These are phyloP conservation scores for Globisporangium emineosum DNA, from an alignment of 352 stramenopile genomes.

Conservation along the genomic window DNA sequence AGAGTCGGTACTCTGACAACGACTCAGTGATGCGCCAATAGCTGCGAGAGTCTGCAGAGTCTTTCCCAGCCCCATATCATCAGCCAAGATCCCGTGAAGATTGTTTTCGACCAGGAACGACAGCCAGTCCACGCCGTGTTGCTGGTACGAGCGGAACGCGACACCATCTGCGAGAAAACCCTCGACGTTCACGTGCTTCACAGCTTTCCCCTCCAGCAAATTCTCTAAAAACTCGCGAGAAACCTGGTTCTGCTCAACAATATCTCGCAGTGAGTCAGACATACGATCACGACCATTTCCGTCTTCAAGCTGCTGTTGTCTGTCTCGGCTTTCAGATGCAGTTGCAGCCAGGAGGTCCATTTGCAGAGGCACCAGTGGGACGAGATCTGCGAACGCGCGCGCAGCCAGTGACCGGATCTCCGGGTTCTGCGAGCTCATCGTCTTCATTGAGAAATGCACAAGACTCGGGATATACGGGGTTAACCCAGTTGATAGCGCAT, in stretches of 20 bases:
- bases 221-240: constrained; percentile 69
- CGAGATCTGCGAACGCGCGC: constrained; percentile 62
- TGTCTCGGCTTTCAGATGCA: background rate
- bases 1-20: constrained; percentile 18
- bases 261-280: constrained; percentile 10
- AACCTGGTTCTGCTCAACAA: constrained; percentile 46
- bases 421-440: constrained; percentile 48
- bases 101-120: constrained; percentile 65
- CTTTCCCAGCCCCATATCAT: constrained; percentile 93
- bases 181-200: constrained; percentile 35
- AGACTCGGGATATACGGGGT: constrained; percentile 64
- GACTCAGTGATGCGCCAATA: constrained; percentile 53
- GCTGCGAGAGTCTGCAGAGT: constrained; percentile 93
- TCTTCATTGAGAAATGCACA: constrained; percentile 64
- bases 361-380: constrained; percentile 68
- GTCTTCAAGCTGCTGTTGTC: background rate
- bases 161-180: constrained; percentile 28
- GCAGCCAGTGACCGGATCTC: constrained; percentile 46
- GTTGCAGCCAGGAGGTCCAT: constrained; percentile 52
- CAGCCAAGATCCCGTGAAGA: constrained; percentile 77
- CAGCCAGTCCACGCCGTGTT: constrained; percentile 78
- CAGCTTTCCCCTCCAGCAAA: constrained; percentile 55
- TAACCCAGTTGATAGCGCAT: constrained; percentile 28
- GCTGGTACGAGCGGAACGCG: constrained; percentile 65
- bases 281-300: constrained; percentile 21